Evolutionary conservation across 331 rosid species (phyloP).

Genomic region (Acacia concinna): DNA sequence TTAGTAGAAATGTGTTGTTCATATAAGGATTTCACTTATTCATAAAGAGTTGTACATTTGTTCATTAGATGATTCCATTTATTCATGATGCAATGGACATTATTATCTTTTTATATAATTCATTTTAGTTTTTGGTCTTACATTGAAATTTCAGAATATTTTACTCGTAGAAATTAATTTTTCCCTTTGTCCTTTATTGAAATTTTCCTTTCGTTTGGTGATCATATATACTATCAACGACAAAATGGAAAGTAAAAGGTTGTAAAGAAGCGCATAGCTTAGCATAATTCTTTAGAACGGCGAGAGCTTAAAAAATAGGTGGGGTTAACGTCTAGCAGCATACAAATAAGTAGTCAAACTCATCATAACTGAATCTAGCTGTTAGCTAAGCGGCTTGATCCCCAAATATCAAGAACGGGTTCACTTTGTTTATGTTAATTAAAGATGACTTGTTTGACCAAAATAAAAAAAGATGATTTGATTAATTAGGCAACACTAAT

Average conservation of each 20-base stretch:
- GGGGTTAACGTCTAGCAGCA: neutral
- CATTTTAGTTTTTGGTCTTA: too few relatives aligned
- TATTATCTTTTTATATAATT: too few relatives aligned
- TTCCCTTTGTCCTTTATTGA: too few relatives aligned
- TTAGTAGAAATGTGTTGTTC: too few relatives aligned
- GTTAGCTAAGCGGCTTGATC: neutral
- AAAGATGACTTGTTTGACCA: neutral
- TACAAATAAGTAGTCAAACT: neutral
- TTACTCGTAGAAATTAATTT: too few relatives aligned
- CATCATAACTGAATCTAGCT: neutral
- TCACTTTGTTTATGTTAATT: neutral
- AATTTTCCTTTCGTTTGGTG: too few relatives aligned
- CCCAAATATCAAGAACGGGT: neutral
- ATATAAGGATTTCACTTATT: too few relatives aligned
- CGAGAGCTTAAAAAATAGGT: neutral
- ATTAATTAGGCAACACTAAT: neutral
- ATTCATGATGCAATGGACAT: too few relatives aligned
- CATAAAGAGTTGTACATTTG: too few relatives aligned
- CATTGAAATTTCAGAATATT: too few relatives aligned
- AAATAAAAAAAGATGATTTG: neutral
- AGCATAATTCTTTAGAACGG: neutral
- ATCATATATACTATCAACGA: neutral
- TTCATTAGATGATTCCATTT: too few relatives aligned
- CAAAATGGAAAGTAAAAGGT: too few relatives aligned
- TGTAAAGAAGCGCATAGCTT: neutral